Conservation (phyloP, 2,329 filamentous ascomycete genomes). For the Davidsoniella eucalypti region DNA sequence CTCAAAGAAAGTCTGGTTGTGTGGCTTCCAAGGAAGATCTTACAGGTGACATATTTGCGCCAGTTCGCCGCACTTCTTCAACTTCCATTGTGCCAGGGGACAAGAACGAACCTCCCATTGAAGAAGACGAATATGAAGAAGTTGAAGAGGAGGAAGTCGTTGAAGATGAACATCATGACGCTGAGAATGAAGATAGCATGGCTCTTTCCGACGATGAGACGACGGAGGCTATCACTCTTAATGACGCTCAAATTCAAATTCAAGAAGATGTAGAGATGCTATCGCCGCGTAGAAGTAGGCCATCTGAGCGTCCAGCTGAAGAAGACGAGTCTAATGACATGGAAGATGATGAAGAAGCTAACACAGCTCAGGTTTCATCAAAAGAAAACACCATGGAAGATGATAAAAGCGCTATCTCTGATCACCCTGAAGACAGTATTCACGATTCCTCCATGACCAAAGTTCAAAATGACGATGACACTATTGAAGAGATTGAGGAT, state of each 20-base stretch:
- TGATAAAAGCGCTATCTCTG: neutral
- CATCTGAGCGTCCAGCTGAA: neutral
- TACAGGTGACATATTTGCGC: slow-evolving; percentile 12
- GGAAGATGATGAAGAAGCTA: neutral
- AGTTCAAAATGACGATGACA: neutral
- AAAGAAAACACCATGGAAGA: neutral
- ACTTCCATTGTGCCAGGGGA: slow-evolving; percentile 1
- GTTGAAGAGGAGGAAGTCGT: slow-evolving; percentile 14
- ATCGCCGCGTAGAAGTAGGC: slow-evolving; percentile 2
- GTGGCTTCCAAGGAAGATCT: slow-evolving; percentile 7
- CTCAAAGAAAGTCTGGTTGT: slow-evolving; percentile 3
- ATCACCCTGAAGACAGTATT: neutral
- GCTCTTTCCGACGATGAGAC: slow-evolving; percentile 11
- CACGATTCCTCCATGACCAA: neutral
- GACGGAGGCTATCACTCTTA: slow-evolving; percentile 9
- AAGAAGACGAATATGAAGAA: slow-evolving; percentile 5
- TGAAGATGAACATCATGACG: slow-evolving; percentile 1
- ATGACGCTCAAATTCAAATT: slow-evolving; percentile 8
- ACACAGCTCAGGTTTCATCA: neutral
- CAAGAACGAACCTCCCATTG: neutral
- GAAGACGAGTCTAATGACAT: neutral
- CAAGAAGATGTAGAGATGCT: slow-evolving; percentile 11
- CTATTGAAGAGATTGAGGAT: neutral
- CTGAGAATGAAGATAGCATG: slow-evolving; percentile 8
- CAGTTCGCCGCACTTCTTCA: slow-evolving; percentile 8